Base-by-base conservation (phyloP, 768 basidiomycete genomes). In the Tylopilus vinaceipallidus region DNA sequence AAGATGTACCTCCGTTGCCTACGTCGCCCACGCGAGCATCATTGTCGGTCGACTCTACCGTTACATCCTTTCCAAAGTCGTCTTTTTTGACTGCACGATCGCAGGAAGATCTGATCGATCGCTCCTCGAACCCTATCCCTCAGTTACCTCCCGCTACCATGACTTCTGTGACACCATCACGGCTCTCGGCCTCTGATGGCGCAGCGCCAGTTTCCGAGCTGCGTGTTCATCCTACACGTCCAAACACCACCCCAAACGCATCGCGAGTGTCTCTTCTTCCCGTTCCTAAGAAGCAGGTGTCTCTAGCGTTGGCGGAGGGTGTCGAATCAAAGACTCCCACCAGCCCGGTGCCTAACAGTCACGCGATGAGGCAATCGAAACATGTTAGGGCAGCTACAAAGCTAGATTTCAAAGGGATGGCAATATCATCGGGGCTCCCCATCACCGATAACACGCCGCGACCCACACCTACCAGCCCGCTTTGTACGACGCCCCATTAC, bases 1-100 rank as follows among this genome's bases (percentile, higher is more conserved):
- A 62, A 27, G 65, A 67, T 19, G 49, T 56, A 0, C 67, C 67
- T 12, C 66, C 66, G 0, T 40, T 67, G 13, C 66, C 66, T 1
- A 51, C 44, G 0, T 69, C 67, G 0, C 67, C 67, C 16, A 57
- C 62, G 0, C 42, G 54, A 2, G 23, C 53, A 1, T 38, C 53
- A 11, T 35, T 53, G 8, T 2, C 50, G 3, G 12, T 37, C 26
- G 58, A 62, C 3, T 13, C 9, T 3, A 2, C 7, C 7, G 4
- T 6, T 3, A 56, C 12, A 11, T 27, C 0, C 4, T 36, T 11
- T 38, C 55, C 59, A 12, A 57, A 36, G 34, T 7, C 36, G 6
- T 29, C 58, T 9, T 48, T 56, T 20, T 57, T 61, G 3, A 64
- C 20, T 23, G 49, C 55, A 13, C 42, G 61, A 3, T 61, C 63